A percentile compares a stretch with the other conserved stretches of the same genome.
These are phyloP conservation scores for Nitzschia sp. DNA, from an alignment of 108 stramenopile genomes.

Conservation along the genomic window DNA sequence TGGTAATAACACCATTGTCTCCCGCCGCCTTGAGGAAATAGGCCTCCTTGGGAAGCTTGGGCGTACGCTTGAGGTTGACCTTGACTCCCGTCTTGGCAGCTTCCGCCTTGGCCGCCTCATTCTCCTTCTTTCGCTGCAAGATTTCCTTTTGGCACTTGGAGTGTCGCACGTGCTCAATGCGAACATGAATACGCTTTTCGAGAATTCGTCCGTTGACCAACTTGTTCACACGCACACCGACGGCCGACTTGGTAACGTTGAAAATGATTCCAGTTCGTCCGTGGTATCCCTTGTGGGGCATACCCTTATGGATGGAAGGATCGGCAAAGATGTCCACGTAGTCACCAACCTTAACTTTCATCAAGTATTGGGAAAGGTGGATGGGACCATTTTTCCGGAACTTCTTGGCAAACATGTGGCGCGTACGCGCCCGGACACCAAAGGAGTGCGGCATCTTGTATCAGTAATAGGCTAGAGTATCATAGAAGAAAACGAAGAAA, in stretches of 20 bases:
- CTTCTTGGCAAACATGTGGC: slow-evolving; percentile 99
- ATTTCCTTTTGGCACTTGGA: slow-evolving; percentile 98
- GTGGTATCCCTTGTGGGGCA: slow-evolving; percentile 99
- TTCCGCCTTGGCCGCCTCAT: slow-evolving; percentile 86
- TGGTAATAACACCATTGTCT: slow-evolving; percentile 78
- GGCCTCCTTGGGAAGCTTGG: slow-evolving; percentile 94
- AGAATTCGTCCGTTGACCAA: slow-evolving; percentile 96
- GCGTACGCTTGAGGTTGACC: slow-evolving; percentile 92
- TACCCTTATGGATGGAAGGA: slow-evolving; percentile 99
- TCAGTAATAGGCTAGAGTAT: too few species aligned
- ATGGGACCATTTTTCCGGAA: slow-evolving; percentile 93
- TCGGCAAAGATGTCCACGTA: slow-evolving; percentile 99
- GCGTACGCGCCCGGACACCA: slow-evolving; percentile 97
- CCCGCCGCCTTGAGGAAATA: slow-evolving; percentile 82
- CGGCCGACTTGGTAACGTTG: slow-evolving; percentile 97
- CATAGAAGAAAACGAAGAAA: background rate
- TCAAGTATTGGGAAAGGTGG: slow-evolving; percentile 89
- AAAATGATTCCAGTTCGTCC: slow-evolving; percentile 99
- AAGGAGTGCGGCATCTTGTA: slow-evolving; percentile 97
- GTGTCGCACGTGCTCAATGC: slow-evolving; percentile 96
- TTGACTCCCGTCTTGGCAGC: slow-evolving; percentile 81
- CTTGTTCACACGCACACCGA: slow-evolving; percentile 99
- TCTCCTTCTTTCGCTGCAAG: slow-evolving; percentile 66
- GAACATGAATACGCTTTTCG: slow-evolving; percentile 98
- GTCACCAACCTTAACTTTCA: slow-evolving; percentile 95